These are phyloP conservation scores for Verticillium zaregamsianum DNA, from an alignment of 2,329 filamentous ascomycete species.

Conservation along the genomic window DNA sequence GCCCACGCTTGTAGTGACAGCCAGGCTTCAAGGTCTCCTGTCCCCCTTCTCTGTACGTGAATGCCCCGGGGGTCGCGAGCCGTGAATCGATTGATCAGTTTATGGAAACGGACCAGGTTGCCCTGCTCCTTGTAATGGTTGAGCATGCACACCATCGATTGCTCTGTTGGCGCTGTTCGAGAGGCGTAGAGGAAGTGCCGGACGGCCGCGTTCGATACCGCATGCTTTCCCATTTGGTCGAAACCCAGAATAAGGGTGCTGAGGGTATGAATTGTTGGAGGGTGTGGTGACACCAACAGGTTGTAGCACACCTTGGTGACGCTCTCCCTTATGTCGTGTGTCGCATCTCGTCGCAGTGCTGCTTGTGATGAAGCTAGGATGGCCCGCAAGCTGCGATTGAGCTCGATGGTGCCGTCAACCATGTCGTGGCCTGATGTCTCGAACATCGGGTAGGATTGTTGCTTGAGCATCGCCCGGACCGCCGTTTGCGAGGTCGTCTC, in stretches of 20 bases:
- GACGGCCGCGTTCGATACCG: constrained; percentile 49
- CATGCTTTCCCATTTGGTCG: constrained; percentile 41
- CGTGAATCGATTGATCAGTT: constrained; percentile 40
- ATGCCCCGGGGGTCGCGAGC: constrained; percentile 36
- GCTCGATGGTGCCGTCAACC: background rate
- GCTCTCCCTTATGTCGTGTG: background rate
- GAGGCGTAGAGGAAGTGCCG: constrained; percentile 43
- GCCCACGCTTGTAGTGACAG: constrained; percentile 24
- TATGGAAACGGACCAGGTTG: constrained; percentile 38
- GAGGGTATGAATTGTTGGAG: constrained; percentile 65
- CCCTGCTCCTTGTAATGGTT: constrained; percentile 42
- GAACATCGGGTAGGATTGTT: background rate
- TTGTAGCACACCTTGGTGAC: constrained; percentile 58
- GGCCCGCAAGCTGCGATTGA: constrained; percentile 5
- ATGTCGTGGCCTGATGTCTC: background rate
- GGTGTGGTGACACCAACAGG: constrained; percentile 55
- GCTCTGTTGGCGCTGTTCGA: constrained; percentile 40
- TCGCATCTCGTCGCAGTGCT: background rate
- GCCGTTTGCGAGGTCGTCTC: constrained; percentile 3
- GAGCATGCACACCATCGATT: constrained; percentile 44
- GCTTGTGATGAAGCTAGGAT: constrained; percentile 3
- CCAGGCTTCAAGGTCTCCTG: constrained; percentile 24
- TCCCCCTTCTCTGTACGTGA: constrained; percentile 29
- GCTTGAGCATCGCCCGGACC: background rate
- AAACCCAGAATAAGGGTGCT: constrained; percentile 70